Base-by-base conservation (phyloP, 768 basidiomycete genomes). In the Ramaria sp. region DNA sequence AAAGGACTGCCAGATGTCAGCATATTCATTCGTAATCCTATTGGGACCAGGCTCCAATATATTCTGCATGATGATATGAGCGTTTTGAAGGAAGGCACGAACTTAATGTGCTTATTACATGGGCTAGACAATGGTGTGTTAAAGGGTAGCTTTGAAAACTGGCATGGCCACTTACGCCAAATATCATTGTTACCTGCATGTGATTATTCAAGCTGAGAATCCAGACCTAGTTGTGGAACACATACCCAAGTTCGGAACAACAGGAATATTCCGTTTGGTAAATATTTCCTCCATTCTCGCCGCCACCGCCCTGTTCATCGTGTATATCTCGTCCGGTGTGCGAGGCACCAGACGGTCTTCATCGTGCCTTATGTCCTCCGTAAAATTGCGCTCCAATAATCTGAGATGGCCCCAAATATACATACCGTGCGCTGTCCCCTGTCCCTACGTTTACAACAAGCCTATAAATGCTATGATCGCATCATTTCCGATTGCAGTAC, bases 111-210 rank as follows among this genome's bases (percentile, higher is more conserved):
- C 49, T 22, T 31, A 38, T 59, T 48, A 58, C 81, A 71, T 85
- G 83, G 20, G 83, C 83, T 84, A 63, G 47, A 62, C 51, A 59
- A 43, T 42, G 62, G 45, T 59, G 45, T 59, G 52, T 55, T 34
- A 51, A 42, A 46, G 22, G 43, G 22, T 51, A 20, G n/a, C 34
- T 37, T 34, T 27, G 4, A 33, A 49, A 20, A 11, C 12, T n/a
- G 33, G 45, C 45, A 37, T 10, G 27, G 24, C 34, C 11, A 72
- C 84, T 75, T 71, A 88, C 86, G 90, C 81, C 88, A 92, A 50
- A 94, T 78, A 72, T 94, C 91, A 68, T 94, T 94, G 69, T 94
- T 94, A 22, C 91, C 91, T 88, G 60, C 22, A 59, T 54, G 37
- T 54, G 9, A 17, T 30, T 15, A 47, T 51, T 31, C 34, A 22